Evolutionary conservation across 78 protist species (phyloP), one percentile per base, ranked within the genome.

Genomic region (Cavenderia fasciculata): DNA sequence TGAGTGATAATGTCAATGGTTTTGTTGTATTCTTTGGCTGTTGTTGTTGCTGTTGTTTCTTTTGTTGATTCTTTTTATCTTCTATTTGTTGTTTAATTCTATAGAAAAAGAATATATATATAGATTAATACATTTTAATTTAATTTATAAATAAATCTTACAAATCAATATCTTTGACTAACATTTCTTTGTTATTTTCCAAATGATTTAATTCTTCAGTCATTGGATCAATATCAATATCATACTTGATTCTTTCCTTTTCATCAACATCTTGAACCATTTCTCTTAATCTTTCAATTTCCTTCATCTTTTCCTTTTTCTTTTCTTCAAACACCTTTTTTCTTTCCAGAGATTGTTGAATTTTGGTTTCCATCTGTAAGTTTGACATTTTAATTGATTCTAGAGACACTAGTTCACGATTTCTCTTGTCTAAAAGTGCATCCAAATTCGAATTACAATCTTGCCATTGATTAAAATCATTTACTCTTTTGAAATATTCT

Each of bases 381-480:
- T 27, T 57, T 27, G 21, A 21, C 21, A 57, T 29, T 27, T 57
- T 57, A 7, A 57, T 6, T 8, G n/a, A 29, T 27, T 57, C 63
- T 36, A 57, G 27, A 6, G 4, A 29, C 18, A 57, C 27, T 27
- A 27, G 41, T 27, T 57, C 63, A 6, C 27, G n/a, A 23, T 27
- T 2, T 57, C 27, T 57, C 6, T 27, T 57, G 11, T 57, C 63
- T 57, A 4, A 27, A 57, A 57, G 6, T 57, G 63, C 63, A 25
- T 57, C 63, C n/a, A 21, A 57, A 36, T 57, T 57, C 27, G 63
- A 10, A 23, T 57, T 2, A 27, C 27, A 29, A 25, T 57, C 63
- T 57, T 57, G 63, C 63, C 63, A 57, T 27, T 57, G n/a, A 57
- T 57, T 57, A 25, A 57, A 57, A 27, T 57, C 63, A 57, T 57